Evolutionary conservation across 345 rosid species (phyloP).

Genomic region (Gossypium stocksii): DNA sequence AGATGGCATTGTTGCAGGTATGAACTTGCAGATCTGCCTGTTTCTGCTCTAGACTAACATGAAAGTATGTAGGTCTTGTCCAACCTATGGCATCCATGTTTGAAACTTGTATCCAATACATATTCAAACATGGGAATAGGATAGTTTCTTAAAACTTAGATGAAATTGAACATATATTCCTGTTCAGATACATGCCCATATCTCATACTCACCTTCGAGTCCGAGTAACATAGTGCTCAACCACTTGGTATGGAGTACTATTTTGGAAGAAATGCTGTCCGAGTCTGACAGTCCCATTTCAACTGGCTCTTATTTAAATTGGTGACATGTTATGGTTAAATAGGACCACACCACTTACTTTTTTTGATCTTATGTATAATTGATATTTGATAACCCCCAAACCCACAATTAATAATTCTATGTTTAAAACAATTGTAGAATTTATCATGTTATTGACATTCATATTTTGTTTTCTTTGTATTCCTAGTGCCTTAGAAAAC

Average conservation of each 20-base stretch:
- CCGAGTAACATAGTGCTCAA: no score
- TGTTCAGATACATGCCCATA: no score
- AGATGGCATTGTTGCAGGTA: constrained; percentile 94
- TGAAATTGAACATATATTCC: no score
- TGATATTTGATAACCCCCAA: not conserved
- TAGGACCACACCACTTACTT: not conserved
- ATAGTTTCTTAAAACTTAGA: no score
- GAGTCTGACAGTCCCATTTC: no score
- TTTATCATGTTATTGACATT: not conserved
- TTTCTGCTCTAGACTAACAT: not conserved
- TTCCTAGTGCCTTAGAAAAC: not conserved
- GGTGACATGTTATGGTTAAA: not conserved
- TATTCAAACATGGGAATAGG: no score
- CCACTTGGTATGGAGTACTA: no score
- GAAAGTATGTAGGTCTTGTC: not conserved
- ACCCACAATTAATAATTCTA: not conserved
- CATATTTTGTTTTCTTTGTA: not conserved
- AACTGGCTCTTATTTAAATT: not conserved
- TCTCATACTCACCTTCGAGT: no score
- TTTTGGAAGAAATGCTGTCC: no score
- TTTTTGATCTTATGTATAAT: not conserved
- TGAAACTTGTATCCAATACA: no score
- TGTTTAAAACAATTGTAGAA: not conserved
- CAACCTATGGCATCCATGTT: no score
- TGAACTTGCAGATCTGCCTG: constrained; percentile 2